Percentiles rank a stretch among this genome's conserved stretches.
Evolutionary conservation across 1,284 basidiomycete genomes (phyloP).

Genomic region (Athelia psychrophila): DNA sequence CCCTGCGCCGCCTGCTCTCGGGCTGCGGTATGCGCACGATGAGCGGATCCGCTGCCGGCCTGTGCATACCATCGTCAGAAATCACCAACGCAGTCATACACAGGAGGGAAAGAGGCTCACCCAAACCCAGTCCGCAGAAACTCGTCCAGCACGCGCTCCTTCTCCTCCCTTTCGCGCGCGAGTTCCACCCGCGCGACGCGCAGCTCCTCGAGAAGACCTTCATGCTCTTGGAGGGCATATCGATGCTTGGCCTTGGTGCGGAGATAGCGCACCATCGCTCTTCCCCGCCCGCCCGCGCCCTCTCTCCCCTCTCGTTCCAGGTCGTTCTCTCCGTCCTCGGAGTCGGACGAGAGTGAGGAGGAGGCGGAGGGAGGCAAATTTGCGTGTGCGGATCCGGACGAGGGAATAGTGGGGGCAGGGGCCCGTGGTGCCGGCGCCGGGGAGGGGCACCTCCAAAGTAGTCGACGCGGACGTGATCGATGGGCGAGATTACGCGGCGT

Average conservation of each 20-base stretch:
- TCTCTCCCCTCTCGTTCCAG: conserved; percentile 22
- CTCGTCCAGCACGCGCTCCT: conserved; percentile 54
- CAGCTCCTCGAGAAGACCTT: conserved; percentile 60
- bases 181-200: conserved; percentile 51
- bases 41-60: conserved; percentile 23
- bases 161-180: conserved; percentile 44
- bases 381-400: neutral
- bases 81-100: neutral
- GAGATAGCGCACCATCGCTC: conserved; percentile 66
- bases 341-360: conserved; percentile 7
- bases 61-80: conserved; percentile 7
- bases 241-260: conserved; percentile 73
- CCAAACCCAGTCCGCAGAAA: conserved; percentile 50
- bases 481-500: conserved; percentile 12
- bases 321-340: conserved; percentile 24
- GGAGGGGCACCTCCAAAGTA: conserved; percentile 4
- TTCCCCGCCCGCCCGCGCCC: conserved; percentile 45
- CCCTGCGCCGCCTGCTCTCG: neutral
- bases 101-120: conserved; percentile 29
- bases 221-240: conserved; percentile 61
- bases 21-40: conserved; percentile 19
- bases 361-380: neutral
- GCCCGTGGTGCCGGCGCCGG: neutral
- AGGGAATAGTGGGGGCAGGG: neutral
- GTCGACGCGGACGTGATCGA: conserved; percentile 13